phyloP scores from a whole-genome alignment of 352 stramenopile genomes.

The Halophytophthora polymorphica region DNA sequence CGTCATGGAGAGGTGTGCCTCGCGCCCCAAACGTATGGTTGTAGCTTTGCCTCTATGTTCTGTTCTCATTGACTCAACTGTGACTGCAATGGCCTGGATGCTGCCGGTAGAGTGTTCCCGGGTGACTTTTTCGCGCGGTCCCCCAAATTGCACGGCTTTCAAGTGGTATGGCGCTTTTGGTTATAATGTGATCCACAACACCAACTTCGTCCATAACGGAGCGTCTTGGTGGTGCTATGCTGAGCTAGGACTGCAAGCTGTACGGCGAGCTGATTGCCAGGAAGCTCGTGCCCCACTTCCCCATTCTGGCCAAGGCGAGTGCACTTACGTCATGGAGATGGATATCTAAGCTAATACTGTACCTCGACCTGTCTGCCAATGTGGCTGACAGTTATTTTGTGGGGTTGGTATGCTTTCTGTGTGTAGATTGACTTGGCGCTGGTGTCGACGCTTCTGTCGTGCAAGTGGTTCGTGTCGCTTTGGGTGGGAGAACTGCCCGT shows the following conservation, averaged over 20 bases:
- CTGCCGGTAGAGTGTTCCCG: conserved; percentile 46
- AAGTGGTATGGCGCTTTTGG: conserved; percentile 37
- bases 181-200: not conserved
- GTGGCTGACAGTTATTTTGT: too few relatives aligned
- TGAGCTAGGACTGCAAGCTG: conserved; percentile 65
- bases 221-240: not conserved
- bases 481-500: conserved; percentile 63
- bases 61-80: too few relatives aligned
- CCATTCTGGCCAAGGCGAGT: conserved; percentile 42
- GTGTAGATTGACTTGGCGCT: conserved; percentile 50
- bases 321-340: not conserved
- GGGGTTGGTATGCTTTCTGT: not conserved
- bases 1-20: conserved; percentile 52
- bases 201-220: not conserved
- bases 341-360: not conserved
- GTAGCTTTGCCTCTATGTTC: not conserved
- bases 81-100: not conserved
- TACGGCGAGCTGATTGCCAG: conserved; percentile 47
- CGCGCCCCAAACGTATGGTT: not conserved
- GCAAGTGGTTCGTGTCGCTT: conserved; percentile 76
- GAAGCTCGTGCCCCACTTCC: conserved; percentile 50
- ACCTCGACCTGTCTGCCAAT: not conserved
- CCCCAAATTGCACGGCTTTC: conserved; percentile 71
- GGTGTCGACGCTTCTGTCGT: conserved; percentile 60
- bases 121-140: conserved; percentile 68